A percentile compares a stretch with the other conserved stretches of the same genome.
These are phyloP conservation scores for Quercus rubra DNA, from an alignment of 306 rosid genomes.

Conservation along the genomic window DNA sequence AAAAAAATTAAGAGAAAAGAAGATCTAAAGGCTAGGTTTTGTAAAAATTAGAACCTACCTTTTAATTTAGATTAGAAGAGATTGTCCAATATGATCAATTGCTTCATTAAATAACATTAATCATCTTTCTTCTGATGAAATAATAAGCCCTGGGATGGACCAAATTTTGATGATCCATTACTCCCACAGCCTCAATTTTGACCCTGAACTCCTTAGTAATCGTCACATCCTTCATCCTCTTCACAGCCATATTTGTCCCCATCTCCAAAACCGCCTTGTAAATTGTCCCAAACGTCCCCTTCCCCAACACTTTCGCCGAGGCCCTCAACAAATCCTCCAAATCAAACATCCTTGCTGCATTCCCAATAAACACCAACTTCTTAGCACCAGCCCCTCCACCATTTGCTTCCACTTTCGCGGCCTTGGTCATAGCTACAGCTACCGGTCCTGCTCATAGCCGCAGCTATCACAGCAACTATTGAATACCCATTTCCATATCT, in stretches of 20 bases:
- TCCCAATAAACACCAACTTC: conserved; percentile 52
- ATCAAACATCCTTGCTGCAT: conserved; percentile 44
- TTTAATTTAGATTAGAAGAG: too few species aligned
- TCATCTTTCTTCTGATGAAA: conserved; percentile 24
- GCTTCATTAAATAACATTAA: too few species aligned
- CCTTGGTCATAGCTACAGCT: too few species aligned
- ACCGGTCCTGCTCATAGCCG: too few species aligned
- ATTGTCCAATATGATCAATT: too few species aligned
- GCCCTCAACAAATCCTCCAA: conserved; percentile 70
- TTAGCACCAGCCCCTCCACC: conserved; percentile 27
- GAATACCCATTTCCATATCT: conserved; percentile 27
- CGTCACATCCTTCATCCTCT: conserved; percentile 57
- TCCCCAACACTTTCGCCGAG: conserved; percentile 69
- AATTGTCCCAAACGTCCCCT: conserved; percentile 61
- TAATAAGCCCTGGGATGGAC: conserved; percentile 69
- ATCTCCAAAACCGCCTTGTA: conserved; percentile 58
- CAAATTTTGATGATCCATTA: conserved; percentile 57
- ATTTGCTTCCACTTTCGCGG: conserved; percentile 17
- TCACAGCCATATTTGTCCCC: conserved; percentile 58
- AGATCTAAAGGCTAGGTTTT: too few species aligned
- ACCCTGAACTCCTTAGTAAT: conserved; percentile 55
- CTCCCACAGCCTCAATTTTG: conserved; percentile 53
- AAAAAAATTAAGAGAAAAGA: too few species aligned
- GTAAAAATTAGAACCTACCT: too few species aligned
- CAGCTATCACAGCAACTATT: conserved; percentile 12